Base-by-base conservation (phyloP, 2,329 filamentous ascomycete genomes). In the Alternaria postmessia region DNA sequence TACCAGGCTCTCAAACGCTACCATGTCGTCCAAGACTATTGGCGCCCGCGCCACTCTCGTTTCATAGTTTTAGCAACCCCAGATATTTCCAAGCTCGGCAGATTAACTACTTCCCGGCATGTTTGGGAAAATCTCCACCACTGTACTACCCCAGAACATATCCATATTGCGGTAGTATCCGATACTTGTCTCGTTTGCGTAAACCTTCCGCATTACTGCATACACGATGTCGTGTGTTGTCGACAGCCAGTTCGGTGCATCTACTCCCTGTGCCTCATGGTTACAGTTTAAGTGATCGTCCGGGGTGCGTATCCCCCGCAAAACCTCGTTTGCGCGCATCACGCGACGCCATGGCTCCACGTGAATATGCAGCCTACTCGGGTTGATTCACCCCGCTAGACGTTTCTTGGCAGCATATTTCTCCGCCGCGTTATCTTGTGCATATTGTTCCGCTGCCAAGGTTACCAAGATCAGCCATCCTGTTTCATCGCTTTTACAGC, bases 361-460 rank as follows among this genome's bases (percentile, higher is more conserved):
- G 39, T 42, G 20, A 14, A 9, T 7, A 42, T 18, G 32, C 48
- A 51, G 28, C 48, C 51, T 11, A 46, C 36, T 54, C 51, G 51
- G 51, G 51, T 38, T 46, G 51, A 46, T 36, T 46, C 18, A 24
- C 14, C n/a, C 51, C 51, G 41, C 20, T 18, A n/a, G 20, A 14
- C 20, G 12, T 39, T 11, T 42, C 54, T 56, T 56, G 44, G 54
- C 54, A 14, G 16, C 1, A 16, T 38, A 39, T 47, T 57, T 57
- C 47, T 57, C 55, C 48, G 55, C 55, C 36, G 30, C 46, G 12
- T 49, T 42, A 8, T 30, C 5, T 18, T n/a, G 44, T 51, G 44
- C 34, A 48, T 49, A 41, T 28, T 14, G 26, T 53, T 52, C 47
- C 30, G 48, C 22, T 26, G 47, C 55, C 55, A 53, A 57, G 55